Evolutionary conservation across 78 protist genomes (phyloP), one percentile per base, ranked within the genome.

Genomic region (Dictyostelium capitatum): DNA sequence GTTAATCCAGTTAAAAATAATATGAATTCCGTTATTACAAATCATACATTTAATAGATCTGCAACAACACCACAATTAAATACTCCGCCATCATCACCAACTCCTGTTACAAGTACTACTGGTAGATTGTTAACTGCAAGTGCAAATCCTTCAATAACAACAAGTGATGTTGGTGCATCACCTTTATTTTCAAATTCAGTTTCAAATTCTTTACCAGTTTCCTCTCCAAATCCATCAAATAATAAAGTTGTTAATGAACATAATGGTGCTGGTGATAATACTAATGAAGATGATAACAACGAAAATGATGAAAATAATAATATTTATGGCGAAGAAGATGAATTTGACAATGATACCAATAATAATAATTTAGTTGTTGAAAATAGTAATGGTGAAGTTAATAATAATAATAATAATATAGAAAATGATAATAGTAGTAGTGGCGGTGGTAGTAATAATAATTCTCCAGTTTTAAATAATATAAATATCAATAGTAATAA

Each of bases 21-120:
- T 46, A 46, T 73, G 56, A 73, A 73, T 20, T 73, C 79, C 6
- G 25, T 73, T 23, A 73, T 30, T n/a, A 73, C 79, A 20, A 73
- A 73, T 73, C 79, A 73, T 73, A 73, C 56, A 2, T 73, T 73
- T 19, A 73, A 73, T 46, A 73, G 79, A 73, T 59, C 50, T 1
- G 37, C 74, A 54, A 80, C 83, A 14, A 41, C 56, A 0, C 80
- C 46, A 19, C 50, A 73, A 47, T 41, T 41, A 8, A 73, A 73
- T 46, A 30, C 46, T 28, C 46, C 83, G 7, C 9, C 67, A 19
- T 17, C 17, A 0, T 79, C 83, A 9, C 8, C 54, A 37, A n/a
- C 41, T 54, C 54, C 70, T 25, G 43, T 37, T 30, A 5, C 17
- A 30, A 67, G 15, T 12, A 32, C 12, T 67, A 30, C 46, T 30